A percentile compares a stretch with the other conserved stretches of the same genome.
Evolutionary conservation across 768 basidiomycete genomes (phyloP).

Genomic region (Mycena capillaripes): DNA sequence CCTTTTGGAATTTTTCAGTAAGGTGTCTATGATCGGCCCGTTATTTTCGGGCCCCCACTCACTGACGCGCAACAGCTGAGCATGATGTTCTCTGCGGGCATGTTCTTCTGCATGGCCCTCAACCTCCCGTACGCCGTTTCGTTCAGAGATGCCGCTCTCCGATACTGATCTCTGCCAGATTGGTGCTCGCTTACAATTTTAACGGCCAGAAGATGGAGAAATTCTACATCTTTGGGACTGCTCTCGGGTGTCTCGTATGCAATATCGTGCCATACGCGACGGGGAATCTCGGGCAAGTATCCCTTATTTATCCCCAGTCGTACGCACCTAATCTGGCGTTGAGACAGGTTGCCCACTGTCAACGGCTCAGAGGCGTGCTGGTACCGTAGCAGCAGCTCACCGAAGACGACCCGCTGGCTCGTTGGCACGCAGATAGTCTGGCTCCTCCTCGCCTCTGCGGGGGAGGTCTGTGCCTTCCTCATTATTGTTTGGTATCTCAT

Average conservation of each 20-base stretch:
- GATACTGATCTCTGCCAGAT: not conserved
- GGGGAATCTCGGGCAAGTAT: not conserved
- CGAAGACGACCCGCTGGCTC: slow-evolving; percentile 40
- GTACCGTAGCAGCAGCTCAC: slow-evolving; percentile 1
- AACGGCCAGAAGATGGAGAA: slow-evolving; percentile 17
- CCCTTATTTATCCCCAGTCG: too few relatives aligned
- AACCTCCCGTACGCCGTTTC: slow-evolving; percentile 4
- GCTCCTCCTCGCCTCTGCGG: not conserved
- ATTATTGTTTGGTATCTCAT: not conserved
- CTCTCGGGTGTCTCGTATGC: not conserved
- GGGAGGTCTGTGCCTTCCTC: not conserved
- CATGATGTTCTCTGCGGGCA: slow-evolving; percentile 10
- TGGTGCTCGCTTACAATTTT: slow-evolving; percentile 1
- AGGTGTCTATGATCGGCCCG: too few relatives aligned
- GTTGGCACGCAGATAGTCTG: slow-evolving; percentile 43
- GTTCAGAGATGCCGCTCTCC: not conserved
- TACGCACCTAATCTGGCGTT: not conserved
- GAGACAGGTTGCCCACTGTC: slow-evolving; percentile 5
- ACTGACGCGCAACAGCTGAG: not conserved
- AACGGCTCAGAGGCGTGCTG: slow-evolving; percentile 20
- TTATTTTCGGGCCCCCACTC: too few relatives aligned
- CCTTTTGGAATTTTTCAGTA: too few relatives aligned
- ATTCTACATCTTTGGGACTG: slow-evolving; percentile 34
- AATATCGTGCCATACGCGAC: not conserved
- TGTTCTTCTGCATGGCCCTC: slow-evolving; percentile 19